Evolutionary conservation across 306 rosid species (phyloP).

Genomic region (Canavalia ensiformis): DNA sequence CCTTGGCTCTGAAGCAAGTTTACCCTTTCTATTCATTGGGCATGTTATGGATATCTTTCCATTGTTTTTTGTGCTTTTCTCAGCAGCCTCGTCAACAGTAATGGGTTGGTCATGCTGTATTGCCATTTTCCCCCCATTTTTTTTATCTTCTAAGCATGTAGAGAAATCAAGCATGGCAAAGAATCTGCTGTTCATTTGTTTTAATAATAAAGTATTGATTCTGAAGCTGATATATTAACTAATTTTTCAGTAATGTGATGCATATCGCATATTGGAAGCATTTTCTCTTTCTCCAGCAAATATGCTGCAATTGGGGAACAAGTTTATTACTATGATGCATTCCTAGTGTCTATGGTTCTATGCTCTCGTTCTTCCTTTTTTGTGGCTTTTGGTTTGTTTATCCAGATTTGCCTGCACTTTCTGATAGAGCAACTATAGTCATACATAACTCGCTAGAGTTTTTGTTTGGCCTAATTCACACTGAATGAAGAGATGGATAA

Average conservation of each 20-base stretch:
- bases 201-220: constrained; percentile 4
- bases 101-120: background rate
- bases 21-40: constrained; percentile 18
- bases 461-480: constrained; percentile 4
- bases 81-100: constrained; percentile 20
- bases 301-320: constrained; percentile 23
- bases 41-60: constrained; percentile 19
- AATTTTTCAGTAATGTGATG: constrained; percentile 29
- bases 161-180: constrained; percentile 13
- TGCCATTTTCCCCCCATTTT: background rate
- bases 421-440: background rate
- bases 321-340: constrained; percentile 21
- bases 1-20: constrained; percentile 8
- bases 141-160: background rate
- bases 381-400: background rate
- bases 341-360: background rate
- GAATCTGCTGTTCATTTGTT: constrained; percentile 12
- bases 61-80: constrained; percentile 18
- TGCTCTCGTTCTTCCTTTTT: constrained; percentile 9
- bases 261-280: background rate
- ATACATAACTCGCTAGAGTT: background rate
- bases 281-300: background rate
- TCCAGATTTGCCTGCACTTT: background rate
- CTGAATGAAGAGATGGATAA: constrained; percentile 11
- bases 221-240: constrained; percentile 7